Conservation (phyloP, 352 stramenopile genomes). For the Thraustochytrium sp. region DNA sequence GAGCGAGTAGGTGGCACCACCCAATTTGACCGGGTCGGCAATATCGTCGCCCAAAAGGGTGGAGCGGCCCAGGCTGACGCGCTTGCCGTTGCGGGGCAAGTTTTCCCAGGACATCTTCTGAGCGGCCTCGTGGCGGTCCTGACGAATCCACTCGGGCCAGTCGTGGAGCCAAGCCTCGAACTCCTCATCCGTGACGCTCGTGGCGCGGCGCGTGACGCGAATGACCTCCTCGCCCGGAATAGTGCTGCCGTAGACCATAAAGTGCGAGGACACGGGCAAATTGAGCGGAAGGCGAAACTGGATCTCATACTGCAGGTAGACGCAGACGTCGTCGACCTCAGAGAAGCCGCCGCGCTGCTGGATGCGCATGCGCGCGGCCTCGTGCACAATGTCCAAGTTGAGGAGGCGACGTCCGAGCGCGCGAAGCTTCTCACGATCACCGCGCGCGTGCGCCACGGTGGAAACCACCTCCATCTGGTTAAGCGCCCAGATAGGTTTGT, state of each 20-base stretch:
- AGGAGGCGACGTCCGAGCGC: neutral
- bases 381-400: neutral
- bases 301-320: conserved; percentile 22
- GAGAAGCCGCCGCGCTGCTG: neutral
- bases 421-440: neutral
- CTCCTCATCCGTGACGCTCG: neutral
- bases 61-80: neutral
- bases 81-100: neutral
- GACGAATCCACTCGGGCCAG: conserved; percentile 8
- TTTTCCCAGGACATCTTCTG: neutral
- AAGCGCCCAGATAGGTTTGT: conserved; percentile 31
- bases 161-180: neutral
- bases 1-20: neutral
- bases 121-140: conserved; percentile 2
- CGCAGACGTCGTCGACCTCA: conserved; percentile 19
- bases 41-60: conserved; percentile 9
- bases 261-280: neutral
- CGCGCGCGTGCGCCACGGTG: neutral
- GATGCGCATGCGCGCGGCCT: neutral
- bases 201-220: neutral
- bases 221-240: conserved; percentile 19
- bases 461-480: conserved; percentile 21
- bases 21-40: neutral
- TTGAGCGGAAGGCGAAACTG: neutral
- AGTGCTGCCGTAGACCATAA: neutral